Evolutionary conservation across 2,329 filamentous ascomycete species (phyloP).

Genomic region (Nemania sp.): DNA sequence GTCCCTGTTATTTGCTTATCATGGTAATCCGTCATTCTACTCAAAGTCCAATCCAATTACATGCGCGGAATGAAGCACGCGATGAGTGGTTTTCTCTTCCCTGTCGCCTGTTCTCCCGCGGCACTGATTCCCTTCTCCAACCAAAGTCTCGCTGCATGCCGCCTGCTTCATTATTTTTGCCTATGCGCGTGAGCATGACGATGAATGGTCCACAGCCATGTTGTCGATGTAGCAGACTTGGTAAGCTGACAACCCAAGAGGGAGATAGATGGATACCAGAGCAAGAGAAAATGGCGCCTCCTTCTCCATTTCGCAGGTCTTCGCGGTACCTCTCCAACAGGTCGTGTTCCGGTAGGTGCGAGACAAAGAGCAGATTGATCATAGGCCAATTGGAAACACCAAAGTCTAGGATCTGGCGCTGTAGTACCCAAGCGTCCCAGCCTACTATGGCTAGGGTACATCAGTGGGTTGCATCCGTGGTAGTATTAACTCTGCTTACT

Average conservation of each 20-base stretch:
- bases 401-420: conserved; percentile 13
- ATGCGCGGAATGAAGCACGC: conserved; percentile 17
- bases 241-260: conserved; percentile 7
- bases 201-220: conserved; percentile 11
- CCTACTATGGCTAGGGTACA: too few relatives aligned
- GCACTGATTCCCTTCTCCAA: conserved; percentile 10
- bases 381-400: conserved; percentile 27
- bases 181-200: conserved; percentile 5
- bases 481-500: neutral
- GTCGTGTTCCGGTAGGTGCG: conserved; percentile 18
- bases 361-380: conserved; percentile 9
- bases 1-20: conserved; percentile 7
- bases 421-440: neutral
- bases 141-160: conserved; percentile 18
- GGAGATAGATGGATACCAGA: too few relatives aligned
- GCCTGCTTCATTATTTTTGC: conserved; percentile 9
- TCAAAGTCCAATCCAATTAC: conserved; percentile 19
- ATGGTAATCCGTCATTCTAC: conserved; percentile 4
- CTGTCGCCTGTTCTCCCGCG: too few relatives aligned
- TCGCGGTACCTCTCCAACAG: neutral
- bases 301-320: conserved; percentile 8
- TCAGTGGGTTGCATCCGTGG: conserved; percentile 13
- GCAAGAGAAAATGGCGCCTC: neutral
- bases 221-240: neutral
- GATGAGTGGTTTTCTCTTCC: conserved; percentile 19